Percentiles rank a stretch among this genome's conserved stretches.
Evolutionary conservation across 305 asterid species (phyloP).

Genomic region (Fraxinus albicans): DNA sequence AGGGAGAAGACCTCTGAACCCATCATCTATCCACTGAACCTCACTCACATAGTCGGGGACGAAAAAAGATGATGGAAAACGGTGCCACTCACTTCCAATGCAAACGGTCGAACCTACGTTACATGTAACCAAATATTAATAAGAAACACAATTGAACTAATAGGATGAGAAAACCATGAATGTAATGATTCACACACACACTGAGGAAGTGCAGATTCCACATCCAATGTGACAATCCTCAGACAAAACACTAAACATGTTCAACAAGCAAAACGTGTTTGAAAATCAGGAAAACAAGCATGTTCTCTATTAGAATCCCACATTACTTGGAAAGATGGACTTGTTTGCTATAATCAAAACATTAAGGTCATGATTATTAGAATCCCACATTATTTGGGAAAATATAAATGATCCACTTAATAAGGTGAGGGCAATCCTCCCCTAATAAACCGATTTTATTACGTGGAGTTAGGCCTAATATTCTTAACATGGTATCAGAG

Average conservation of each 20-base stretch:
- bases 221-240: not conserved
- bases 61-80: constrained; percentile 88
- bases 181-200: not conserved
- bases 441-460: too few species aligned
- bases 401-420: too few species aligned
- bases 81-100: constrained; percentile 98
- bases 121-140: constrained; percentile 17
- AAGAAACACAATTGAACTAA: constrained; percentile 4
- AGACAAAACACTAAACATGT: not conserved
- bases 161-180: not conserved
- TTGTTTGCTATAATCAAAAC: too few species aligned
- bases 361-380: too few species aligned
- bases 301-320: too few species aligned
- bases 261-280: not conserved
- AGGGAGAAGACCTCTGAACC: constrained; percentile 94
- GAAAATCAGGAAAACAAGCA: not conserved
- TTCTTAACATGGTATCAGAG: too few species aligned
- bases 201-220: not conserved
- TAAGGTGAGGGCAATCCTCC: too few species aligned
- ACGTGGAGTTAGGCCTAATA: too few species aligned
- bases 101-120: constrained; percentile 71
- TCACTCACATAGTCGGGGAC: constrained; percentile 76
- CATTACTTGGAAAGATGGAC: too few species aligned
- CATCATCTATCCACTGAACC: constrained; percentile 96
- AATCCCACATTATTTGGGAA: too few species aligned